Evolutionary conservation across 768 basidiomycete species (phyloP).

Genomic region (Lactarius hengduanensis): DNA sequence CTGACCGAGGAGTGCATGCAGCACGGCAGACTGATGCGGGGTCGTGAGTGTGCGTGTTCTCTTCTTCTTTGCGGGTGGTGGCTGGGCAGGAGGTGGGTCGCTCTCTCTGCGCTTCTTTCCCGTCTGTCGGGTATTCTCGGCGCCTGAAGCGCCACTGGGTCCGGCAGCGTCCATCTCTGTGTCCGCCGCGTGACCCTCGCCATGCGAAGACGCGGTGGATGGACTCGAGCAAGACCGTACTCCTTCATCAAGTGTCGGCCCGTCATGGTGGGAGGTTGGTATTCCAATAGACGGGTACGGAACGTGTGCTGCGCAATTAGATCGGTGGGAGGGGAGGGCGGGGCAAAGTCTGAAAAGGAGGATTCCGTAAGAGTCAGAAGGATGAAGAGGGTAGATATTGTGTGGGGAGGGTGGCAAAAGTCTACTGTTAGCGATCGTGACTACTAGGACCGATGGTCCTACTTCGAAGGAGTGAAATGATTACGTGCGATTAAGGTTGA

Average conservation of each 20-base stretch:
- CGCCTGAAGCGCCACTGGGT: constrained; percentile 43
- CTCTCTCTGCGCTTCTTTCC: constrained; percentile 29
- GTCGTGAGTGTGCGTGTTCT: constrained; percentile 83
- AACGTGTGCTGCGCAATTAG: neutral
- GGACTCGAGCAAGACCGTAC: constrained; percentile 24
- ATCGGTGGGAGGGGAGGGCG: neutral
- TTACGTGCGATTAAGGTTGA: constrained; percentile 26
- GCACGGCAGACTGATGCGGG: constrained; percentile 84
- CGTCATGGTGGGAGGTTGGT: constrained; percentile 11
- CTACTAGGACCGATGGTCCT: constrained; percentile 16
- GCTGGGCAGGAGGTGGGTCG: constrained; percentile 37
- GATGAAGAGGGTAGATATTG: constrained; percentile 14
- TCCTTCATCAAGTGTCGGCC: constrained; percentile 22
- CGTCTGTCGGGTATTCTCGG: constrained; percentile 31
- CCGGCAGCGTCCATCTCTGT: constrained; percentile 52
- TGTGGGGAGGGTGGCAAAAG: constrained; percentile 5
- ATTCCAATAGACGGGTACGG: neutral
- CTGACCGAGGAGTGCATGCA: constrained; percentile 84
- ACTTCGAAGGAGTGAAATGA: constrained; percentile 23
- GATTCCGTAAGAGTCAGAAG: neutral
- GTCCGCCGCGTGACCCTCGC: constrained; percentile 49
- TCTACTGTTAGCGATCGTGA: constrained; percentile 22
- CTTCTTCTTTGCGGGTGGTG: constrained; percentile 65
- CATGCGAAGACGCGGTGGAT: constrained; percentile 32
- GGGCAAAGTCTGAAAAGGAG: neutral